Evolutionary conservation across 768 basidiomycete genomes (phyloP), one percentile per base, ranked within the genome.

Genomic region (Russula abietina): DNA sequence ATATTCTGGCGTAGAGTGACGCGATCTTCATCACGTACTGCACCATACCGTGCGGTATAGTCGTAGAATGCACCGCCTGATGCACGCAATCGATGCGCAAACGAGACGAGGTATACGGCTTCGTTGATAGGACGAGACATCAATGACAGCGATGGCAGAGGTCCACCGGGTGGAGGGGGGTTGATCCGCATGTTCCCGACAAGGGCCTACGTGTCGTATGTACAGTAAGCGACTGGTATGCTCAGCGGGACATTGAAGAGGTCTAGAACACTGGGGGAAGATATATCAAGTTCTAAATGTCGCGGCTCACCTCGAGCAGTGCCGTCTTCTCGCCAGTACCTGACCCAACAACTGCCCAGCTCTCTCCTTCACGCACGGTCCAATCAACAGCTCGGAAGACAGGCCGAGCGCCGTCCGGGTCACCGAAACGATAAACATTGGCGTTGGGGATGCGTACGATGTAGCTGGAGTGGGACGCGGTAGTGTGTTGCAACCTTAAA

Each of bases 41-140:
- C 88, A 24, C 91, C 93, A 71, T 98, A 98, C 3, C 94, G 84
- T 3, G 94, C 93, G 0, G 93, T 89, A 70, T 89, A 97, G 74
- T 98, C 95, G 64, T 89, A 89, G 75, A 98, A 98, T 12, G 82
- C 89, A 9, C 87, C 86, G 0, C 83, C 83, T 0, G 79, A 75
- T 1, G 77, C 77, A 22, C 80, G 77, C 1, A 80, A 76, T 19
- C 85, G 80, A 64, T 88, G 84, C 0, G 85, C 80, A 65, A 90
- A 91, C 0, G 87, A 85, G 10, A 91, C 87, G 38, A 84, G 71
- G 17, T 79, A 75, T 38, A 90, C 70, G 36, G 73, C 73, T 9
- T 77, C 70, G 64, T 80, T 89, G 81, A 17, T 70, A 68, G 22
- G 70, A 59, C 26, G 72, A 59, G 24, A 54, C 5, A 75, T 66